A percentile compares a stretch with the other conserved stretches of the same genome.
These are phyloP conservation scores for Comarum palustre DNA, from an alignment of 306 rosid genomes.

Conservation along the genomic window DNA sequence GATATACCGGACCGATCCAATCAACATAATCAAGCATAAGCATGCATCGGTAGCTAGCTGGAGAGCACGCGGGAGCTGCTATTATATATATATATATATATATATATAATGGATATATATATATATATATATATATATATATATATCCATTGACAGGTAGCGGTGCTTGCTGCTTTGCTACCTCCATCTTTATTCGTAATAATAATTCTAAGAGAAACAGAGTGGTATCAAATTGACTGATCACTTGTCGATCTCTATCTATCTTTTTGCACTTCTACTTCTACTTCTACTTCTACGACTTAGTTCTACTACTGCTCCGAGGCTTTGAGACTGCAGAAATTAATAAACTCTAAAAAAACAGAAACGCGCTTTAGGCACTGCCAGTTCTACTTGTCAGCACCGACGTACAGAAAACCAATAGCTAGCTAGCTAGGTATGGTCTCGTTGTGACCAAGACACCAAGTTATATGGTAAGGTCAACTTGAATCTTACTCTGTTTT, in stretches of 20 bases:
- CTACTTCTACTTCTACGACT: not conserved
- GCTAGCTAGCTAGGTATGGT: too few species aligned
- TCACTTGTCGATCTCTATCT: not conserved
- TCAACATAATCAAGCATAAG: too few species aligned
- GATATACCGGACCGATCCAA: too few species aligned
- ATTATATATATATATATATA: too few species aligned
- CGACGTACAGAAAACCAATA: too few species aligned
- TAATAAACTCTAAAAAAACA: not conserved
- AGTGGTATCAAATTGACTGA: not conserved
- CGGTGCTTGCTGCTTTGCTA: not conserved
- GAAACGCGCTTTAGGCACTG: constrained; percentile 2
- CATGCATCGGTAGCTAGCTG: not conserved
- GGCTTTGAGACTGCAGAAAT: too few species aligned
- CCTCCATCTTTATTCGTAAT: not conserved
- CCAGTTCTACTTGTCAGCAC: constrained; percentile 12
- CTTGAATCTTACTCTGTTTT: not conserved
- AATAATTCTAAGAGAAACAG: not conserved
- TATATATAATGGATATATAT: too few species aligned
- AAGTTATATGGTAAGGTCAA: not conserved
- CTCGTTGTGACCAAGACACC: too few species aligned
- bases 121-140: too few species aligned
- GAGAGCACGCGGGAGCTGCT: constrained; percentile 1
- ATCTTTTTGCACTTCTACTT: not conserved
- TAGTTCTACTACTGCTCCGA: too few species aligned
- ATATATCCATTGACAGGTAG: not conserved